These are phyloP conservation scores for Starmerella apicola DNA, from an alignment of 805 yeast species.

Conservation along the genomic window DNA sequence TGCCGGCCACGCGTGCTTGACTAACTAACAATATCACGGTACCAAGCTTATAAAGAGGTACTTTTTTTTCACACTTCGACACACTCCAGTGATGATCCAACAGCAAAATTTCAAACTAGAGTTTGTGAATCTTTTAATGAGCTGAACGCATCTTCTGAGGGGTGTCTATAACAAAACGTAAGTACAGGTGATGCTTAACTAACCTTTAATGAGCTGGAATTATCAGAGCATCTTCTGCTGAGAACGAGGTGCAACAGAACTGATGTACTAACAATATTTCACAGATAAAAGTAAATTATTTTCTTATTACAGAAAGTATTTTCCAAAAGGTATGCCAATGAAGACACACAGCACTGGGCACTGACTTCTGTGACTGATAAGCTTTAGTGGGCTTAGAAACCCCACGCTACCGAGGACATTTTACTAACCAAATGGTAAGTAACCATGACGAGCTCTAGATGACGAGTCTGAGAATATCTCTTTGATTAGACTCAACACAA, in stretches of 20 bases:
- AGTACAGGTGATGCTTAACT: conserved; percentile 29
- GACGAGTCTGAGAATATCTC: conserved; percentile 81
- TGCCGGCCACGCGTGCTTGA: too few species aligned
- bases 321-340: conserved; percentile 32
- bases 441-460: conserved; percentile 53
- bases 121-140: conserved; percentile 49
- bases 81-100: conserved; percentile 34
- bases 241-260: conserved; percentile 40
- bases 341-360: conserved; percentile 99
- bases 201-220: conserved; percentile 95
- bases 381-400: conserved; percentile 98
- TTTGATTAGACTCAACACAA: conserved; percentile 73
- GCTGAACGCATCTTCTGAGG: conserved; percentile 31
- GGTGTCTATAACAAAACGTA: conserved; percentile 15
- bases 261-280: conserved; percentile 22
- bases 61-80: conserved; percentile 4
- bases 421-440: conserved; percentile 23
- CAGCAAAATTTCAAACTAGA: conserved; percentile 48
- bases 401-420: conserved; percentile 69
- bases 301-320: too few species aligned
- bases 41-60: too few species aligned
- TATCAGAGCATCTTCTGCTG: conserved; percentile 82
- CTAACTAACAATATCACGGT: too few species aligned
- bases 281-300: too few species aligned
- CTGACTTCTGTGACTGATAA: conserved; percentile 90